Evolutionary conservation across 2,329 filamentous ascomycete genomes (phyloP).

Genomic region (Aspergillus sp.): DNA sequence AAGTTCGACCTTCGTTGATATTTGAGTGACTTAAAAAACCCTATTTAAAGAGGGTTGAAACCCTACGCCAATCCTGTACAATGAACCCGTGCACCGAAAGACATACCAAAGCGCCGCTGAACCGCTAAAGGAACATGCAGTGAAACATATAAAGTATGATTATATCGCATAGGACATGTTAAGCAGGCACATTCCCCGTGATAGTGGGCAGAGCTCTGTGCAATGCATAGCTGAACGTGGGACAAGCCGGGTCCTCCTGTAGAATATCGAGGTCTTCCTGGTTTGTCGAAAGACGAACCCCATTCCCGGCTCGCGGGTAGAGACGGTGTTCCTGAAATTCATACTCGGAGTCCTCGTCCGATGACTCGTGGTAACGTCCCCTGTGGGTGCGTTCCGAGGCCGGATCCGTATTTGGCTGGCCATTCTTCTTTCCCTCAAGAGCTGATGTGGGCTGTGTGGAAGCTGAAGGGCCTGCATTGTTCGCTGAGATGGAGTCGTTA

Average conservation of each 20-base stretch:
- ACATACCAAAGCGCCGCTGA: neutral
- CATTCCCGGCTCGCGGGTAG: conserved; percentile 64
- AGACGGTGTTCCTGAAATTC: conserved; percentile 57
- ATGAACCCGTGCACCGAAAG: neutral
- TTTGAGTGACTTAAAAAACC: neutral
- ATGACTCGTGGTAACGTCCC: conserved; percentile 30
- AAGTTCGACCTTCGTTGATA: neutral
- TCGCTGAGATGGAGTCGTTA: conserved; percentile 1
- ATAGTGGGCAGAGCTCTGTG: conserved; percentile 25
- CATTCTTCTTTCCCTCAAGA: neutral
- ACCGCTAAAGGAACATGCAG: neutral
- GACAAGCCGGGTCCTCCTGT: conserved; percentile 57
- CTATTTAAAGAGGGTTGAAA: neutral
- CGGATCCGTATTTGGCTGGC: neutral
- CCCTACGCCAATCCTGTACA: neutral
- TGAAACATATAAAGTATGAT: neutral
- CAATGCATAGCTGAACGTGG: conserved; percentile 56
- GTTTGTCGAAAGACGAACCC: conserved; percentile 58
- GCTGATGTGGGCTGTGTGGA: neutral
- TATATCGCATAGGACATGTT: conserved; percentile 6
- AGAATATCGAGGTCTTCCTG: conserved; percentile 62
- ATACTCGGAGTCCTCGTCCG: conserved; percentile 39
- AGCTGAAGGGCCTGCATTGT: neutral
- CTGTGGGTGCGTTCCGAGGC: conserved; percentile 6
- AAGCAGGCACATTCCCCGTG: conserved; percentile 11